Evolutionary conservation across 495 filamentous ascomycete species (phyloP).

Genomic region (Evernia prunastri): DNA sequence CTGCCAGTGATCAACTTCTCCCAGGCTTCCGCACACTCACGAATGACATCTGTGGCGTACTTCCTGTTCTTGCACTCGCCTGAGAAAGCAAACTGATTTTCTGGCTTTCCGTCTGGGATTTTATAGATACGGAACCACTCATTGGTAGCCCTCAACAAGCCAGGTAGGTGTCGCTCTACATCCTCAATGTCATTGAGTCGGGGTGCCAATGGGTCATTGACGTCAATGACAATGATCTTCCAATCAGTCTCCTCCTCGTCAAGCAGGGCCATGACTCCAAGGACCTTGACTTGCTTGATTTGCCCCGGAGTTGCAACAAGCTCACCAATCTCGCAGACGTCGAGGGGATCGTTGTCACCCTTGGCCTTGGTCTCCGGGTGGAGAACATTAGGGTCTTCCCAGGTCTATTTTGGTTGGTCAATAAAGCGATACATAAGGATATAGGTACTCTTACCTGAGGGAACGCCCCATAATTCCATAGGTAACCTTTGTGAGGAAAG

Average conservation of each 20-base stretch:
- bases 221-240: constrained; percentile 99
- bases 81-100: constrained; percentile 99
- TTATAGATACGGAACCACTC: constrained; percentile 99
- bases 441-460: constrained; percentile 62
- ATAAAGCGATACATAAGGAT: neutral
- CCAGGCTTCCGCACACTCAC: constrained; percentile 95
- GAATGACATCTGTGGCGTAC: constrained; percentile 84
- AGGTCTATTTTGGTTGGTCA: constrained; percentile 58
- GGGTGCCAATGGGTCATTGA: constrained; percentile 91
- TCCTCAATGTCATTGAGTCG: constrained; percentile 99
- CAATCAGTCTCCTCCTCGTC: constrained; percentile 99
- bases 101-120: constrained; percentile 99
- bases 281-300: constrained; percentile 98
- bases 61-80: constrained; percentile 99
- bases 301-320: constrained; percentile 90
- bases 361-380: constrained; percentile 99
- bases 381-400: constrained; percentile 93
- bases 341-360: constrained; percentile 98
- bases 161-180: constrained; percentile 96
- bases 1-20: constrained; percentile 90
- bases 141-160: constrained; percentile 93
- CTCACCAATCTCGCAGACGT: constrained; percentile 99
- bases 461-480: constrained; percentile 99
- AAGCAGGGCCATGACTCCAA: constrained; percentile 97
- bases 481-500: constrained; percentile 99